Base-by-base conservation (phyloP, 2,329 filamentous ascomycete genomes). In the Penicillium sp. region DNA sequence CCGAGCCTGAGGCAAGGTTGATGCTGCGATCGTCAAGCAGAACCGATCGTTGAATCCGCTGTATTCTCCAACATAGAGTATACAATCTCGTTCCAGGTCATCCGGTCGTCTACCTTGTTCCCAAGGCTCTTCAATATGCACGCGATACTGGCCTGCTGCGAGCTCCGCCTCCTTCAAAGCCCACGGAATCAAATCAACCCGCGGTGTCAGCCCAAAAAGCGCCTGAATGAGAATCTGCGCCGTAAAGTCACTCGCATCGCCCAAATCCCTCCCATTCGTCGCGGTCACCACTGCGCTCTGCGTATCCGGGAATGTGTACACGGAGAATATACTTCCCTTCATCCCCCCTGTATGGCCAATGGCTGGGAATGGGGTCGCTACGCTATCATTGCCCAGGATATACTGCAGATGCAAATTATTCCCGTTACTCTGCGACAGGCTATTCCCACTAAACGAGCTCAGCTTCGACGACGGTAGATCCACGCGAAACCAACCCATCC, bases 301-400 rank as follows among this genome's bases (percentile, higher is more conserved):
- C 6, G 68, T 71, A 9, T 73, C 69, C 1, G 69, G 73, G 38
- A 75, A 60, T 2, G 73, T 67, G 6, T 59, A 66, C 6, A 71
- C 59, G 7, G 63, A 55, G 2, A 66, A 50, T 6, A 69, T 45
- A 30, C 58, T 66, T 0, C 71, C 72, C 7, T 56, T 45, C 26
- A 70, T 60, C 30, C 67, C 70, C 2, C 73, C 73, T 17, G 70
- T 65, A 51, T 73, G 72, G 17, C 62, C 68, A 2, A 49, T 21
- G 6, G 63, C 64, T 8, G 69, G 44, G 46, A 66, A 57, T 44
- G 66, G 63, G 0, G 35, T 15, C 3, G n/a, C 46, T 60, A 47
- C 15, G 44, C 17, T 52, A 21, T 56, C 47, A 15, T 65, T 66
- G 50, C 55, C 56, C 15, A 56, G n/a, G 29, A 56, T 48, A 48